These are phyloP conservation scores for Pezicula radicicola DNA, from an alignment of 2,329 filamentous ascomycete genomes.

Conservation along the genomic window DNA sequence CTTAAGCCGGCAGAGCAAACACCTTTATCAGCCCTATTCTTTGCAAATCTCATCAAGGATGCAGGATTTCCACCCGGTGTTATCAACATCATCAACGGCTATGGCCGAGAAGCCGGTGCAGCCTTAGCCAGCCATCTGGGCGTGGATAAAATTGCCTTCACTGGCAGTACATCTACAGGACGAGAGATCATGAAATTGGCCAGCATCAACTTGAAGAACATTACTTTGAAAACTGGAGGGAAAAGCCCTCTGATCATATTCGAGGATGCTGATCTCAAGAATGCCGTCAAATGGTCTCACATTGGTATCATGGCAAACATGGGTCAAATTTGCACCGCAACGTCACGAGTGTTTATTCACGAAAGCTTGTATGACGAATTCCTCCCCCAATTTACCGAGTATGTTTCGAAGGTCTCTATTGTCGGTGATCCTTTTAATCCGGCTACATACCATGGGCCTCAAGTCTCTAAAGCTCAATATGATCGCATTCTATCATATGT, in stretches of 20 bases:
- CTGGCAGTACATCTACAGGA: slow-evolving; percentile 32
- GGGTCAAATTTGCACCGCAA: slow-evolving; percentile 58
- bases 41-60: slow-evolving; percentile 18
- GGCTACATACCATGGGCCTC: slow-evolving; percentile 40
- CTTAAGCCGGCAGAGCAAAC: slow-evolving; percentile 64
- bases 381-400: slow-evolving; percentile 30
- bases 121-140: slow-evolving; percentile 63
- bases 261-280: slow-evolving; percentile 37
- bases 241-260: slow-evolving; percentile 39
- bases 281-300: slow-evolving; percentile 38
- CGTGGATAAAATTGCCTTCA: slow-evolving; percentile 48
- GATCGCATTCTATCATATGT: slow-evolving; percentile 40
- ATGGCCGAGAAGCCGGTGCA: slow-evolving; percentile 51
- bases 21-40: slow-evolving; percentile 66
- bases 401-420: slow-evolving; percentile 27
- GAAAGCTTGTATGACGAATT: slow-evolving; percentile 46
- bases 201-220: slow-evolving; percentile 34
- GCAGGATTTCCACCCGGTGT: slow-evolving; percentile 38
- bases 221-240: slow-evolving; percentile 37
- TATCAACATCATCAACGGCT: slow-evolving; percentile 37
- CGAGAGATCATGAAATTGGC: slow-evolving; percentile 41
- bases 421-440: slow-evolving; percentile 39
- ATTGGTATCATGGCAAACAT: slow-evolving; percentile 56
- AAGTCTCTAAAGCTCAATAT: slow-evolving; percentile 41
- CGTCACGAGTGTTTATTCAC: slow-evolving; percentile 54